Evolutionary conservation across 805 yeast species (phyloP).

Genomic region (Suhomyces pyralidae): DNA sequence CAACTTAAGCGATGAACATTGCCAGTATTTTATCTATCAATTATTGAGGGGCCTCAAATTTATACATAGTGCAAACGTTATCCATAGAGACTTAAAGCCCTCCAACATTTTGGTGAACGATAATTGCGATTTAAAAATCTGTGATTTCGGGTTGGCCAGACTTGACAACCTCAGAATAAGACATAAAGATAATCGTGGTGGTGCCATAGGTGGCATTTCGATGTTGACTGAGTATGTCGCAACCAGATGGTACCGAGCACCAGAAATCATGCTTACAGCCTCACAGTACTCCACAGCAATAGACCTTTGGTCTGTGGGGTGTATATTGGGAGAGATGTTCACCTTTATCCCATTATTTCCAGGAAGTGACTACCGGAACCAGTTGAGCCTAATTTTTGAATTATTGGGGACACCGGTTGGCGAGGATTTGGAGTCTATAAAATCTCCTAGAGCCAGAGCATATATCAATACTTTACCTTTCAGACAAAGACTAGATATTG

Average conservation of each 20-base stretch:
- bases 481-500: constrained; percentile 16
- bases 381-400: constrained; percentile 61
- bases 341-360: constrained; percentile 65
- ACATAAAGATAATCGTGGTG: constrained; percentile 11
- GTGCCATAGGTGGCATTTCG: constrained; percentile 24
- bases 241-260: constrained; percentile 83
- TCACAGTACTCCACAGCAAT: constrained; percentile 74
- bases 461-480: constrained; percentile 26
- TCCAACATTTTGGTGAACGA: constrained; percentile 65
- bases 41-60: constrained; percentile 66
- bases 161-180: constrained; percentile 43
- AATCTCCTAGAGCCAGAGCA: constrained; percentile 22
- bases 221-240: constrained; percentile 79
- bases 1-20: constrained; percentile 60
- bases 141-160: constrained; percentile 77
- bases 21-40: constrained; percentile 69
- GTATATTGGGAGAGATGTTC: constrained; percentile 70
- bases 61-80: constrained; percentile 68
- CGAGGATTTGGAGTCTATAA: constrained; percentile 15
- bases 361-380: constrained; percentile 72
- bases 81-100: constrained; percentile 77
- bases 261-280: constrained; percentile 74
- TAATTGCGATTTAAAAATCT: constrained; percentile 70
- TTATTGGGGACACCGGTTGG: constrained; percentile 65
- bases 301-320: constrained; percentile 80